A percentile compares a stretch with the other conserved stretches of the same genome.
Evolutionary conservation across 108 stramenopile genomes (phyloP).

Genomic region (Skeletonema grethae): DNA sequence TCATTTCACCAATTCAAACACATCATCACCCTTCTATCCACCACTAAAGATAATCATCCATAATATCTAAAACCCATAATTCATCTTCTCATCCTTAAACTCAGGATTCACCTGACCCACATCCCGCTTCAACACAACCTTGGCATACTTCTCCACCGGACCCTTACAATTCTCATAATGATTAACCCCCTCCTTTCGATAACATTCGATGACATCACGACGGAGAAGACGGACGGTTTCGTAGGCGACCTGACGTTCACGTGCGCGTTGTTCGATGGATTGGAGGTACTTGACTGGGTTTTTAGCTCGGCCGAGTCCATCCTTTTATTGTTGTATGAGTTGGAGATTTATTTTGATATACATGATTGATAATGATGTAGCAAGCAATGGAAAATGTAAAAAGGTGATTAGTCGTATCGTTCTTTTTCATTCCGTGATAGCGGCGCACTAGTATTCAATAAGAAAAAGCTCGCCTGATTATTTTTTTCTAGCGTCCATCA

Average conservation of each 20-base stretch:
- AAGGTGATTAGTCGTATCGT: no score
- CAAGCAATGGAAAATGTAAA: no score
- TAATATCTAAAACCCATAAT: conserved; percentile 56
- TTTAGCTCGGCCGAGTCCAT: conserved; percentile 63
- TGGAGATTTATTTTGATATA: neutral
- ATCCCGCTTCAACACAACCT: conserved; percentile 73
- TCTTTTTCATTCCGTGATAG: no score
- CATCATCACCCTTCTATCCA: no score
- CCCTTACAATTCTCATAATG: conserved; percentile 89
- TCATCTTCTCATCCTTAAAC: conserved; percentile 67
- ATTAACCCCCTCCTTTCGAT: conserved; percentile 86
- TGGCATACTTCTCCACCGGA: conserved; percentile 62
- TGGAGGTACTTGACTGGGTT: conserved; percentile 85
- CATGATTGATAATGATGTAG: no score
- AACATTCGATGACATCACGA: conserved; percentile 84
- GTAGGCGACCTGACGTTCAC: conserved; percentile 87
- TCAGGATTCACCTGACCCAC: conserved; percentile 83
- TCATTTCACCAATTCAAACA: no score
- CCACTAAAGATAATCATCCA: no score
- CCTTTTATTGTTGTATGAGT: conserved; percentile 12
- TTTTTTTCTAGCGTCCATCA: no score
- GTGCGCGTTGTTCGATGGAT: conserved; percentile 86
- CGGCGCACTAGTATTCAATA: no score
- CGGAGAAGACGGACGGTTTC: conserved; percentile 86
- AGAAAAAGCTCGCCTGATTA: no score